These are phyloP conservation scores for Pythium dissotocum DNA, from an alignment of 352 stramenopile genomes.

Conservation along the genomic window DNA sequence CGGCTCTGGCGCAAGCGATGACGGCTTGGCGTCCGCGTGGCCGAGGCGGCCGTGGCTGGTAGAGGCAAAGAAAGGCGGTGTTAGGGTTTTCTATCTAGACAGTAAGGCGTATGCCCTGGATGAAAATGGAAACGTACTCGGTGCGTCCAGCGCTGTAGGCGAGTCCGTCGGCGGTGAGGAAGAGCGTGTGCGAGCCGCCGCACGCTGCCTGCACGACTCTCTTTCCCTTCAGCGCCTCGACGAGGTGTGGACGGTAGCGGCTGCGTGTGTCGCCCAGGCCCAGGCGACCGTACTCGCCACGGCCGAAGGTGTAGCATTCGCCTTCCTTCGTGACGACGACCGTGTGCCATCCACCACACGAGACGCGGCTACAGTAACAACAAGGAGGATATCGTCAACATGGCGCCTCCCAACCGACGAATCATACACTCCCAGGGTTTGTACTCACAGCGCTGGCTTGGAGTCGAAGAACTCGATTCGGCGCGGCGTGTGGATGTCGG, in stretches of 20 bases:
- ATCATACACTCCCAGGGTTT: not conserved
- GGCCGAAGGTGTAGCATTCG: conserved; percentile 74
- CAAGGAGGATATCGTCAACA: not conserved
- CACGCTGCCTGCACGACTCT: conserved; percentile 71
- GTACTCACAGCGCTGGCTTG: conserved; percentile 61
- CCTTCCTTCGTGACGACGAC: conserved; percentile 73
- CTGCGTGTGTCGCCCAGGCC: conserved; percentile 84
- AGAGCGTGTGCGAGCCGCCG: conserved; percentile 83
- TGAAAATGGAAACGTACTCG: conserved; percentile 56
- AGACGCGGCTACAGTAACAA: conserved; percentile 55
- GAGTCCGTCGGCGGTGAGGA: conserved; percentile 83
- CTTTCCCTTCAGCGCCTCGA: conserved; percentile 64
- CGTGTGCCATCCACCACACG: conserved; percentile 84
- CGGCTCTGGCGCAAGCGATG: conserved; percentile 41
- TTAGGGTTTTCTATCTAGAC: not conserved
- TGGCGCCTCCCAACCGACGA: not conserved
- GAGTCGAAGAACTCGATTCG: conserved; percentile 68
- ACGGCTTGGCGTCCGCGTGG: conserved; percentile 52
- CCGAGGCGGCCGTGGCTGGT: conserved; percentile 69
- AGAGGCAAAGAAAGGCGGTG: not conserved
- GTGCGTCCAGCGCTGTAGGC: conserved; percentile 81
- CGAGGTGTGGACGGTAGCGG: conserved; percentile 62
- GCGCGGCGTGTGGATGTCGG: conserved; percentile 62
- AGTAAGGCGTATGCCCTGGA: not conserved
- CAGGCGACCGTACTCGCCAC: conserved; percentile 80